Conservation (phyloP, 2,329 filamentous ascomycete genomes). For the Xylariaceae sp. region DNA sequence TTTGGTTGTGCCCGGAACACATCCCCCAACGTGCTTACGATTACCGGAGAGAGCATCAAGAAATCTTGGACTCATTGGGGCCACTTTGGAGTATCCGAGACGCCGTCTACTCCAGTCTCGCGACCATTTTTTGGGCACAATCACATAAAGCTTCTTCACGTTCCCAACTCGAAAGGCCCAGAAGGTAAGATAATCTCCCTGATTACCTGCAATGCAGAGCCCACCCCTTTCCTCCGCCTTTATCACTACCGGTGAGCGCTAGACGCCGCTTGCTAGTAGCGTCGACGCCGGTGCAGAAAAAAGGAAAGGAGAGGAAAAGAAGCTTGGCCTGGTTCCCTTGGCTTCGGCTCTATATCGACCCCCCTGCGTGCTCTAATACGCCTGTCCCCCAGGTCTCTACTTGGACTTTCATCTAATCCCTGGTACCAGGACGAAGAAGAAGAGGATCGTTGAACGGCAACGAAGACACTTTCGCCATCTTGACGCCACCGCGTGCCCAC, state of each 20-base stretch:
- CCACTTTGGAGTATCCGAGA: no score
- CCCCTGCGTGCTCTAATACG: slow-evolving; percentile 17
- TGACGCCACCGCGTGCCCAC: slow-evolving; percentile 20
- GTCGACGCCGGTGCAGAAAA: slow-evolving; percentile 15
- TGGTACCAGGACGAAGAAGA: slow-evolving; percentile 8
- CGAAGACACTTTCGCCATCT: slow-evolving; percentile 23
- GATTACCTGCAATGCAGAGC: slow-evolving; percentile 7
- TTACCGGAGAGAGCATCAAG: no score
- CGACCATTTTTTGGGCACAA: no score
- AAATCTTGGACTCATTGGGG: no score
- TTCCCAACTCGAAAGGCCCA: no score
- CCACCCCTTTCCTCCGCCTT: slow-evolving; percentile 12
- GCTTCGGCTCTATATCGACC: slow-evolving; percentile 14
- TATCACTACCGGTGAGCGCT: slow-evolving; percentile 7
- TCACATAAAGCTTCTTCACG: no score
- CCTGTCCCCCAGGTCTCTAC: slow-evolving; percentile 9
- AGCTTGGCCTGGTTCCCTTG: slow-evolving; percentile 10
- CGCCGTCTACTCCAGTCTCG: no score
- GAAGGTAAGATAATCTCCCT: slow-evolving; percentile 2
- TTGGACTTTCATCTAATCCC: slow-evolving; percentile 22
- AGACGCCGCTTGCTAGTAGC: slow-evolving; percentile 9
- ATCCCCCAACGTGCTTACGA: no score
- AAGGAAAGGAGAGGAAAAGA: slow-evolving; percentile 10
- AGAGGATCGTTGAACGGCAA: slow-evolving; percentile 8
- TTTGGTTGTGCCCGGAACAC: no score